Evolutionary conservation across 2,329 filamentous ascomycete species (phyloP).

Genomic region (Sclerotinia borealis): DNA sequence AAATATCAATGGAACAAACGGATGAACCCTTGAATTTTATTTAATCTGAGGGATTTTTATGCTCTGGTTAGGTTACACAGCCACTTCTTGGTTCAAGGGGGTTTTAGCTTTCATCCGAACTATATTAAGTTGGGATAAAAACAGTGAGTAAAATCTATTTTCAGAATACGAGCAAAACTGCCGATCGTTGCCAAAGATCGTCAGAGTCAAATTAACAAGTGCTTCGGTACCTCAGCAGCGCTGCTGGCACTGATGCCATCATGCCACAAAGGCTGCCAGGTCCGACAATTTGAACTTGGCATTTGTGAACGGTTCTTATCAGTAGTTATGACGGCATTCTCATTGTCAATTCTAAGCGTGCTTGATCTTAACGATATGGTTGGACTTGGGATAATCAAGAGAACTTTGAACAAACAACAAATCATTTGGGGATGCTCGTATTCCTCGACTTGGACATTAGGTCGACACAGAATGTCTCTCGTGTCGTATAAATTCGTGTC

Average conservation of each 20-base stretch:
- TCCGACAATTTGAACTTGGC: too few relatives aligned
- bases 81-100: background rate
- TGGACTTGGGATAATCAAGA: background rate
- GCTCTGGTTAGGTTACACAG: background rate
- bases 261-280: too few relatives aligned
- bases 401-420: background rate
- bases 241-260: too few relatives aligned
- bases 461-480: background rate
- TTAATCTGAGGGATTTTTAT: background rate
- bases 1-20: background rate
- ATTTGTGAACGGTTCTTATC: too few relatives aligned
- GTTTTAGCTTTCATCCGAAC: background rate
- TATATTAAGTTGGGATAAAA: too few relatives aligned
- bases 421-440: background rate
- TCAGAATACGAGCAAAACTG: too few relatives aligned
- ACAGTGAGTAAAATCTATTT: too few relatives aligned
- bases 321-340: background rate
- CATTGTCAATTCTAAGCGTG: background rate
- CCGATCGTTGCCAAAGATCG: too few relatives aligned
- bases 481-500: background rate
- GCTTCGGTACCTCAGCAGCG: too few relatives aligned
- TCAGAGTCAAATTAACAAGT: too few relatives aligned
- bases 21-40: background rate
- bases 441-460: background rate
- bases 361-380: background rate